Evolutionary conservation across 2,329 filamentous ascomycete species (phyloP), one percentile per base, ranked within the genome.

Genomic region (Cladosporium cucumerinum): DNA sequence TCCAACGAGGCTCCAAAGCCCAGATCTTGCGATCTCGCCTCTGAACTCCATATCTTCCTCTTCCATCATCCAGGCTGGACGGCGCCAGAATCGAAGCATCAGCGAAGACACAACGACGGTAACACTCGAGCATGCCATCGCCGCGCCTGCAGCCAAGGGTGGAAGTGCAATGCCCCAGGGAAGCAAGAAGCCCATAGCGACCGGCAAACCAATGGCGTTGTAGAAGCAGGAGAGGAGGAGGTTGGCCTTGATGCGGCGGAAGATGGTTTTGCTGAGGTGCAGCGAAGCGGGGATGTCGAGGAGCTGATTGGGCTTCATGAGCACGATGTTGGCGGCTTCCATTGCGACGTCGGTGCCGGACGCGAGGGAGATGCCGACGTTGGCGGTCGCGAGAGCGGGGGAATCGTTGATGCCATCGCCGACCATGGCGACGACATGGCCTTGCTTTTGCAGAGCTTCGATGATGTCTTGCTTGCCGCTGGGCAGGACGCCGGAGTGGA

Each of bases 381-480:
- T 89, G 12, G 95, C 93, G 0, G 93, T 96, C 0, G 93, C 95
- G 12, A 99, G 86, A 0, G 95, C 95, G 0, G 95, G 95, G 0
- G 93, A 97, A 80, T 99, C 95, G 78, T 99, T 99, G 84, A 99
- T 97, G 49, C 95, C 95, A 77, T 99, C 95, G 61, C 95, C 93
- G 16, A 98, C 93, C 95, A 99, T 99, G 70, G 92, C 95, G 28
- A 98, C 92, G 58, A 90, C 82, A 71, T 93, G 86, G 66, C 92
- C 92, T 59, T 83, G 78, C 0, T 83, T 81, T 79, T 97, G 92
- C 21, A 98, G 84, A 62, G 89, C 81, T 58, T 87, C 86, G 71
- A 99, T 85, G 70, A 98, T 96, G 30, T 85, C 82, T 76, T 96
- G 93, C 76, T 99, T 99, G 79, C 96, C 91, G 68, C 92, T 89